Evolutionary conservation across 768 basidiomycete species (phyloP).

Genomic region (Russula foetens): DNA sequence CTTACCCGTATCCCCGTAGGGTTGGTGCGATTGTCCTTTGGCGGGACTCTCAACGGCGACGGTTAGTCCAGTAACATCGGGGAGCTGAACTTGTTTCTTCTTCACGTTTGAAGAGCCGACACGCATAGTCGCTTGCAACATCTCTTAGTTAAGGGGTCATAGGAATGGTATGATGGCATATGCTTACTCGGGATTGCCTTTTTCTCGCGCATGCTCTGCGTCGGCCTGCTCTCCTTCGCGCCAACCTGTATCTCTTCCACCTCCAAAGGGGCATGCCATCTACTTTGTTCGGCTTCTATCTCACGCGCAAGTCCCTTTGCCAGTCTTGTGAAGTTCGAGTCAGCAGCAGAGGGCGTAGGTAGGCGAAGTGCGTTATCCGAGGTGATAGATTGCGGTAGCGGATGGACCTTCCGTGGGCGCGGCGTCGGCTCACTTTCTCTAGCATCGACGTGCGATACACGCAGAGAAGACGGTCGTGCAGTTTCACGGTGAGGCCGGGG

Average conservation of each 20-base stretch:
- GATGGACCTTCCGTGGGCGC: conserved; percentile 11
- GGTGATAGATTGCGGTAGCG: conserved; percentile 19
- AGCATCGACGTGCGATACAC: background rate
- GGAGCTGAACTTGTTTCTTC: conserved; percentile 40
- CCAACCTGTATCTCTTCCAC: background rate
- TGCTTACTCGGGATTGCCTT: background rate
- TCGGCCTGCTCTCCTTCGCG: background rate
- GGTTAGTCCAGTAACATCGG: conserved; percentile 80
- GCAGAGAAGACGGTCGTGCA: conserved; percentile 2
- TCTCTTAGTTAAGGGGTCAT: background rate
- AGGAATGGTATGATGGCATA: background rate
- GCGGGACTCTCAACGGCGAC: conserved; percentile 70
- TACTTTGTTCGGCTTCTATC: conserved; percentile 36
- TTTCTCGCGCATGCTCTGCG: conserved; percentile 1
- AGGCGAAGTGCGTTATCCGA: conserved; percentile 49
- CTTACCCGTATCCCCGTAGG: conserved; percentile 34
- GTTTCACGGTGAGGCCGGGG: background rate
- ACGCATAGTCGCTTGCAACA: background rate
- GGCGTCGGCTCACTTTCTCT: conserved; percentile 15
- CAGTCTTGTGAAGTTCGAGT: conserved; percentile 54
- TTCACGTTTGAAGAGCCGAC: conserved; percentile 22
- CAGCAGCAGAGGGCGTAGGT: conserved; percentile 47
- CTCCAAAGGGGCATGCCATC: conserved; percentile 8
- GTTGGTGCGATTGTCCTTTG: conserved; percentile 41
- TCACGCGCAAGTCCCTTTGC: conserved; percentile 50